Evolutionary conservation across 192 early-diverging fungal genomes (phyloP).

Genomic region (Mortierella antarctica): DNA sequence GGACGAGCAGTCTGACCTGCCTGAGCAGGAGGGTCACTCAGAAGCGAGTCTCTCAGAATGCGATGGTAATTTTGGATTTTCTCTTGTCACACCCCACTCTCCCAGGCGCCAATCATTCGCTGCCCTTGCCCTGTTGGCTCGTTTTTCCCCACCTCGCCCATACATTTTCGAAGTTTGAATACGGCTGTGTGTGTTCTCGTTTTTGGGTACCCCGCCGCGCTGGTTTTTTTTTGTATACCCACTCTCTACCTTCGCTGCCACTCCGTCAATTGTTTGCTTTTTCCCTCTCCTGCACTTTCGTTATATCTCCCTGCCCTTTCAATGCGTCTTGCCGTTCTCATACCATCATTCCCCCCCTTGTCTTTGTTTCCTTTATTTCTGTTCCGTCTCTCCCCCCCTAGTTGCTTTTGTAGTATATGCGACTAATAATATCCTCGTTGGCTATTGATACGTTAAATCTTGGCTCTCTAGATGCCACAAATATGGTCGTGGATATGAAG

Average conservation of each 20-base stretch:
- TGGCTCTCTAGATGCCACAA: conserved; percentile 16
- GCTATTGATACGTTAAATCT: not conserved
- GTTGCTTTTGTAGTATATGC: not conserved
- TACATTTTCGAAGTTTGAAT: conserved; percentile 1
- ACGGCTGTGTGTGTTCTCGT: not conserved
- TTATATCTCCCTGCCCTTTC: conserved; percentile 2
- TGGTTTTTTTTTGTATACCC: not conserved
- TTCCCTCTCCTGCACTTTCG: not conserved
- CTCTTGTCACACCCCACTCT: not conserved
- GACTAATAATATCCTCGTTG: conserved; percentile 38
- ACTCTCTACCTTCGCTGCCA: not conserved
- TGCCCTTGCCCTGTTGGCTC: not conserved
- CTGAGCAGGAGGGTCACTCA: conserved; percentile 15
- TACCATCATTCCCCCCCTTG: not conserved
- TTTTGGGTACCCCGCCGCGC: not conserved
- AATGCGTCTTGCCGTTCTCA: not conserved
- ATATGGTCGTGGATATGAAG: conserved; percentile 50
- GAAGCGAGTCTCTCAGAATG: not conserved
- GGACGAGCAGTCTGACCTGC: conserved; percentile 14
- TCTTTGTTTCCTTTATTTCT: not conserved
- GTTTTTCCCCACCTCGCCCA: not conserved
- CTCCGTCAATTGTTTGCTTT: not conserved
- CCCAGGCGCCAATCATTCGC: not conserved
- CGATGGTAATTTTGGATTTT: conserved; percentile 17
- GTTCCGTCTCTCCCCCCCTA: conserved; percentile 2